These are phyloP conservation scores for Penicillium concentricum DNA, from an alignment of 2,329 filamentous ascomycete genomes.

Conservation along the genomic window DNA sequence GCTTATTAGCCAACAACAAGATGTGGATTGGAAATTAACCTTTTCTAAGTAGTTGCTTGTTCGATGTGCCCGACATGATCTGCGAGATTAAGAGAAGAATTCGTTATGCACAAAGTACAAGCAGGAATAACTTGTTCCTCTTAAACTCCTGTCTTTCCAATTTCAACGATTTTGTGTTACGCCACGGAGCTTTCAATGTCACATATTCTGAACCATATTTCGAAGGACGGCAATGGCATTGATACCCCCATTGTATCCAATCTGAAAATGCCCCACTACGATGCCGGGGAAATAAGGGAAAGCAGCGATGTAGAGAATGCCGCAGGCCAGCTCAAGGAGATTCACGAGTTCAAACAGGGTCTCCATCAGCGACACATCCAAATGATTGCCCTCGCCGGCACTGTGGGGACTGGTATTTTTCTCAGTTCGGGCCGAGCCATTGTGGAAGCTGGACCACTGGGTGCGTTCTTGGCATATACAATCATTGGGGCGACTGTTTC, in stretches of 20 bases:
- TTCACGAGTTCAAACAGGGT: conserved; percentile 24
- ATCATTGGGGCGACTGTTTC: conserved; percentile 38
- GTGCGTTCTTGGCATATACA: conserved; percentile 38
- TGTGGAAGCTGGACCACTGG: conserved; percentile 32
- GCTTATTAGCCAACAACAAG: not conserved
- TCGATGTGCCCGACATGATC: not conserved
- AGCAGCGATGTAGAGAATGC: conserved; percentile 19
- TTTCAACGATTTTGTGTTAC: not conserved
- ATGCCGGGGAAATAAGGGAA: conserved; percentile 11
- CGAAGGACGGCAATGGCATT: conserved; percentile 3
- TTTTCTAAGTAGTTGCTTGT: not conserved
- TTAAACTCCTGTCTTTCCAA: not conserved
- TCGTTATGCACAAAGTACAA: conserved; percentile 1
- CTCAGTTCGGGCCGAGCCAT: conserved; percentile 37
- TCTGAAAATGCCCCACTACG: conserved; percentile 6
- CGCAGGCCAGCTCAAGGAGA: conserved; percentile 22
- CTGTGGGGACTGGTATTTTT: conserved; percentile 40
- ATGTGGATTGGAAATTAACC: conserved; percentile 1
- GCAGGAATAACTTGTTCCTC: not conserved
- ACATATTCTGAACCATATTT: not conserved
- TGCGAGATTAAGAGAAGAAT: not conserved
- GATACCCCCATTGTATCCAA: conserved; percentile 1
- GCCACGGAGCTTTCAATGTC: not conserved
- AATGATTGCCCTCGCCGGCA: conserved; percentile 41
- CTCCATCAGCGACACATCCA: conserved; percentile 36